Base-by-base conservation (phyloP, 352 stramenopile species). In the Phytophthora fragariaefolia region DNA sequence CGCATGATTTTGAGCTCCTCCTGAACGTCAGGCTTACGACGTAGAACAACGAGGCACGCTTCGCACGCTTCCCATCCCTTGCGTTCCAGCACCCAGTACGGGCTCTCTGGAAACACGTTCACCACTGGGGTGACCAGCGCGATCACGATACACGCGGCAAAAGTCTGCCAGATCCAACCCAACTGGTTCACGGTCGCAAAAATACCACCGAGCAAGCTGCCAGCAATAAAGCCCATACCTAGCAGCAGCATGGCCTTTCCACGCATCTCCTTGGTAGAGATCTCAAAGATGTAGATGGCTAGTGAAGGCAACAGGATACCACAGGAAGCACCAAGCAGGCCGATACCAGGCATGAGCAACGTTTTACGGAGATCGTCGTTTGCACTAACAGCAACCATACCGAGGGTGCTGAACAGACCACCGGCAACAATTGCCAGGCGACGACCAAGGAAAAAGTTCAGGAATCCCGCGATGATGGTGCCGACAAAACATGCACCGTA, bases 121-220 rank as follows among this genome's bases (percentile, higher is more conserved):
- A 93, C 84, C 1, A 80, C 78, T 0, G 85, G 85, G 15, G 83
- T 88, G 45, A 93, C 75, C 42, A 91, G 61, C 4, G 83, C 76
- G 12, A 93, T 81, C n/a, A 93, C 69, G 7, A 91, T 73, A 6
- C 74, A 85, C 12, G 81, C 81, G 4, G 57, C 78, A 58, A 93
- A 93, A 6, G 65, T 74, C 53, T 93, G 85, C 85, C 85, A 93
- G 46, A 93, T 81, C 85, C 85, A 93, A 15, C 83, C 85, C 26
- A 93, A 58, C 55, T 87, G 73, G 53, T 87, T 81, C 17, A 87
- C 69, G 0, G 79, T 80, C 22, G 73, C 73, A 42, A 89, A 93
- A 45, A 83, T 77, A 0, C 64, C 73, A 9, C 75, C 71, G n/a
- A 85, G 45, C 30, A 94, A 61, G n/a, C 63, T 82, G 28, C 85